Conservation (phyloP, 2,329 filamentous ascomycete species). For the Aotearoamyces nothofagi region DNA sequence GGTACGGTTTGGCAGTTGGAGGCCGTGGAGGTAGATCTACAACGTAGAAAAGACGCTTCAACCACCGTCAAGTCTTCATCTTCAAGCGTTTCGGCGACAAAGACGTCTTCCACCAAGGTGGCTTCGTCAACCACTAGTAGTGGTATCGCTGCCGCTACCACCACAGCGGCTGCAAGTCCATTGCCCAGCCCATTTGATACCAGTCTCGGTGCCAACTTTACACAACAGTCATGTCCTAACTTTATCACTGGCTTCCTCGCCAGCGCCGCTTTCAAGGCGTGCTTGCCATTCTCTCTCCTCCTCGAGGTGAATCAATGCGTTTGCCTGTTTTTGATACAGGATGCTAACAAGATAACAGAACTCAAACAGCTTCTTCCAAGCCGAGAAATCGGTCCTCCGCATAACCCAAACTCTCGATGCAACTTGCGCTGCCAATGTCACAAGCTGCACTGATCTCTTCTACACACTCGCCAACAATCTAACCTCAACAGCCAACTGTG, state of each 20-base stretch:
- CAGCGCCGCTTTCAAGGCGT: slow-evolving; percentile 27
- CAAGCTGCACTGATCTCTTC: slow-evolving; percentile 52
- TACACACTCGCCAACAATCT: slow-evolving; percentile 49
- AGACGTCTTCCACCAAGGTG: slow-evolving; percentile 1
- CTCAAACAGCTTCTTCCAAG: slow-evolving; percentile 72
- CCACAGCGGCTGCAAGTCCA: slow-evolving; percentile 19
- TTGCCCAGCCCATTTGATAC: slow-evolving; percentile 55
- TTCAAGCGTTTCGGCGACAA: slow-evolving; percentile 1
- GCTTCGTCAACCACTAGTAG: slow-evolving; percentile 3
- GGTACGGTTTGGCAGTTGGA: too few relatives aligned
- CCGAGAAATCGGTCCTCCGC: slow-evolving; percentile 51
- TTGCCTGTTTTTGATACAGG: not conserved
- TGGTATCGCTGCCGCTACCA: slow-evolving; percentile 8
- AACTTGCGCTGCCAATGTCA: slow-evolving; percentile 54
- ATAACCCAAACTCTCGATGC: slow-evolving; percentile 68
- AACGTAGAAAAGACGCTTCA: not conserved
- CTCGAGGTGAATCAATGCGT: slow-evolving; percentile 46
- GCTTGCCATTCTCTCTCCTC: slow-evolving; percentile 73
- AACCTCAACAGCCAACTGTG: slow-evolving; percentile 48
- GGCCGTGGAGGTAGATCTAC: too few relatives aligned
- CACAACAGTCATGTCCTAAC: slow-evolving; percentile 18
- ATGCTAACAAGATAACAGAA: slow-evolving; percentile 33
- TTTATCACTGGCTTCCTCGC: slow-evolving; percentile 17
- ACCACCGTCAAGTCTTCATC: not conserved
- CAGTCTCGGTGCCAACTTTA: slow-evolving; percentile 46